Evolutionary conservation across 2,329 filamentous ascomycete species (phyloP), one percentile per base, ranked within the genome.

Genomic region (Trichoderma sp.): DNA sequence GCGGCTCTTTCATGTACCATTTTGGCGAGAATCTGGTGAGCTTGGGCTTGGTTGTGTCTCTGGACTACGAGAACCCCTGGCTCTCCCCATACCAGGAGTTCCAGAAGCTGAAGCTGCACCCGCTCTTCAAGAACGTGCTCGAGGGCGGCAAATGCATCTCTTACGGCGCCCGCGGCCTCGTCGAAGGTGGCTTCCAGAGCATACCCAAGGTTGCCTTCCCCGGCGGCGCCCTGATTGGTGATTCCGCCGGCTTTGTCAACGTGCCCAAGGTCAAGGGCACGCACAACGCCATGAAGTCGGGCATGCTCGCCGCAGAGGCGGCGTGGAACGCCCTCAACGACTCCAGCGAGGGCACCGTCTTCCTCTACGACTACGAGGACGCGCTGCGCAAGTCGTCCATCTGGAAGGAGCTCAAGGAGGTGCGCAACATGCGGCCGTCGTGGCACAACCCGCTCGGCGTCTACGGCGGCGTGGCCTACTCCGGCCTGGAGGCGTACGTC

Each of bases 1-100:
- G 97, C 79, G 97, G 97, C 78, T 95, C 94, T n/a, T 99, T 95
- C 92, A 95, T 99, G 94, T 99, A 99, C 82, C 97, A 99, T 85
- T 99, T 98, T 84, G 97, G 95, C 50, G 96, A 99, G 80, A 99
- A 98, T 85, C 90, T 98, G 80, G 96, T 99, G 76, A 95, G 92
- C 79, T 89, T 99, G 74, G 97, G 97, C 29, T 88, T 98, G 21
- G 97, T 99, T 12, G 94, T 97, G 50, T 95, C 95, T 29, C 89
- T 99, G 72, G 97, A 99, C 87, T 99, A 99, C 84, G 89, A 94
- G 59, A 99, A 99, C 85, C 97, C 97, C 0, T 99, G 96, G 95
- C 86, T 98, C 74, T 97, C 95, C 4, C 97, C 97, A 0, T 99
- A 98, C 83, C 91, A 92, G 75, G 97, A 99, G 83, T 99, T 99